Evolutionary conservation across 2,329 filamentous ascomycete genomes (phyloP), one percentile per base, ranked within the genome.

Genomic region (Fusarium buharicum): DNA sequence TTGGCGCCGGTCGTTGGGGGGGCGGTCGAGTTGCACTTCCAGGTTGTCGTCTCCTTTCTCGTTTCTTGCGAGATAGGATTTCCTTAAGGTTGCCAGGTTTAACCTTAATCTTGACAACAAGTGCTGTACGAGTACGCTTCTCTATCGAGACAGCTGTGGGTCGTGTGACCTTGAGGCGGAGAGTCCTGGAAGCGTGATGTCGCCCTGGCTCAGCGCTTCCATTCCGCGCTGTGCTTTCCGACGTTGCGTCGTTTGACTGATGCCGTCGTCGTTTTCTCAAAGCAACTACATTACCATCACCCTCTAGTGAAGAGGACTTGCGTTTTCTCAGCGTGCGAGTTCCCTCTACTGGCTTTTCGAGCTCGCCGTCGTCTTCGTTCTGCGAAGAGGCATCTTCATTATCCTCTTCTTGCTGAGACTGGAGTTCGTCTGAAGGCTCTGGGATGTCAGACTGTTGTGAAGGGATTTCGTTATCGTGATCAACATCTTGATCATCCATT

Each of bases 241-340:
- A 72, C n/a, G 73, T 55, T 31, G 75, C 76, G 30, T 78, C 81
- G n/a, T 79, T 79, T 0, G 77, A 78, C 1, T 77, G 76, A 20
- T 82, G 79, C 67, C 80, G 80, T 39, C 82, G 76, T 30, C 86
- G 80, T 72, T 86, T 88, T 58, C 84, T 82, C 31, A 82, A 72
- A 1, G 81, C 78, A 55, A 80, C 76, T 14, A 78, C 76, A 14
- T 79, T 79, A 65, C 90, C 82, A 62, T 91, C 81, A 62, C 78
- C 80, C 44, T 89, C 87, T 12, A 84, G 81, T 4, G 90, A 90
- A 1, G 91, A 92, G 16, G 91, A 89, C 75, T 94, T 96, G 50
- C 93, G 87, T 77, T 96, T 96, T 58, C 93, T 85, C 57, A 96
- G 79, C 28, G 90, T 85, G 49, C 92, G 88, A 9, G 91, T 88